Evolutionary conservation across 345 rosid species (phyloP), one percentile per base, ranked within the genome.

Genomic region (Isatis tinctoria): DNA sequence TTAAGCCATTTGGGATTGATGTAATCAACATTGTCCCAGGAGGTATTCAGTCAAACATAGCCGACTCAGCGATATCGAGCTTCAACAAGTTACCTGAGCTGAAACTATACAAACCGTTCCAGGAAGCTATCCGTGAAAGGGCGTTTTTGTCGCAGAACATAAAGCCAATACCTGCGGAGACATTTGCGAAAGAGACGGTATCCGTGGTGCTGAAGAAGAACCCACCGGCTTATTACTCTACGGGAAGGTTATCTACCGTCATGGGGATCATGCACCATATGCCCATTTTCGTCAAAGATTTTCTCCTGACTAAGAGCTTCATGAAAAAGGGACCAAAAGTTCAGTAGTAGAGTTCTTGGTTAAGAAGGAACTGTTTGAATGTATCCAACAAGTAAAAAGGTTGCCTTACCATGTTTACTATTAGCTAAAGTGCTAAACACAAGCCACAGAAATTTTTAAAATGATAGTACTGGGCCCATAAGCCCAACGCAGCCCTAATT

Each of bases 11-110:
- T 6, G 98, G 97, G 70, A 91, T 94, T 0, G 82, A 88, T 28
- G 96, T 90, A 6, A 78, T 90, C 69, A 85, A 77, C 69, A 90
- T 94, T 48, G 96, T 80, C 6, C 97, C 96, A 2, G 97, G 96
- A 79, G 96, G 91, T 56, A 65, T 91, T 61, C 88, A 67, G 60
- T 89, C 98, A 12, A 94, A 94, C 86, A 86, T 91, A 5, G 95
- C 86, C 27, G 85, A 80, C 51, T 82, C 91, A 20, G 92, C 85
- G 41, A 9, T 74, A 44, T 63, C 87, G 10, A 82, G 74, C 83
- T 85, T 84, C 84, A 72, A 73, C 53, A 65, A 61, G 59, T 80
- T 91, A 87, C 95, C 98, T 0, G 89, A 94, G 63, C 76, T 85
- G 89, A 88, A 87, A 75, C 73, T 94, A 43, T 94, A 87, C 81